A percentile compares a stretch with the other conserved stretches of the same genome.
phyloP scores from a whole-genome alignment of 495 filamentous ascomycete species.

The Symbiotaphrina buchneri region DNA sequence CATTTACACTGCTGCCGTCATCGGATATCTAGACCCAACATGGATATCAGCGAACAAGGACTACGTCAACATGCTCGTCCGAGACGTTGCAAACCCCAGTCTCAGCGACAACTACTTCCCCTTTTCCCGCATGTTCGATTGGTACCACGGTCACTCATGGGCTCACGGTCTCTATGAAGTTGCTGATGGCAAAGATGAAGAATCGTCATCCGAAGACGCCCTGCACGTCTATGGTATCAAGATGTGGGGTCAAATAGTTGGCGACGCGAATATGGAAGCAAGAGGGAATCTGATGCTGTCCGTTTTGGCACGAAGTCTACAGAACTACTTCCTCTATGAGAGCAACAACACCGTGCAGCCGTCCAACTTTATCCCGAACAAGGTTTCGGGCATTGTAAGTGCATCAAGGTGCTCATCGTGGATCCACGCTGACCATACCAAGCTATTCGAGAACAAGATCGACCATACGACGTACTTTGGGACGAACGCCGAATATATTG shows the following conservation, averaged over 20 bases:
- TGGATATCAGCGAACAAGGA: conserved; percentile 56
- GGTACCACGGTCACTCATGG: conserved; percentile 92
- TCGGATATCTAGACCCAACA: conserved; percentile 52
- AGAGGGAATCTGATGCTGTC: conserved; percentile 70
- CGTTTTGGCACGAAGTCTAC: conserved; percentile 43
- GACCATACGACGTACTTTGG: conserved; percentile 95
- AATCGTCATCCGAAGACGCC: conserved; percentile 78
- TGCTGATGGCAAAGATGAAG: conserved; percentile 81
- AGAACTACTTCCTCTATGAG: conserved; percentile 63
- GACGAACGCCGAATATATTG: conserved; percentile 53
- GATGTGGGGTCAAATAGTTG: conserved; percentile 70
- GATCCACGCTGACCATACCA: neutral
- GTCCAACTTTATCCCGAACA: conserved; percentile 54
- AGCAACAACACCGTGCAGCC: conserved; percentile 56
- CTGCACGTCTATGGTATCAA: conserved; percentile 78
- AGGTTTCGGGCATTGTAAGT: conserved; percentile 61
- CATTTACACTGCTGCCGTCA: conserved; percentile 69
- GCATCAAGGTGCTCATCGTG: neutral
- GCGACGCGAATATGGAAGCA: conserved; percentile 64
- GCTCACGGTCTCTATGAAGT: conserved; percentile 85
- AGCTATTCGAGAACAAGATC: conserved; percentile 89
- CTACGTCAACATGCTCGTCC: conserved; percentile 61
- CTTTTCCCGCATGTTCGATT: conserved; percentile 73
- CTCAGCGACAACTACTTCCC: conserved; percentile 56
- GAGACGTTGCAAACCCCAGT: conserved; percentile 57